A percentile compares a stretch with the other conserved stretches of the same genome.
Evolutionary conservation across 2,329 filamentous ascomycete genomes (phyloP).

Genomic region (Biscogniauxia marginata): DNA sequence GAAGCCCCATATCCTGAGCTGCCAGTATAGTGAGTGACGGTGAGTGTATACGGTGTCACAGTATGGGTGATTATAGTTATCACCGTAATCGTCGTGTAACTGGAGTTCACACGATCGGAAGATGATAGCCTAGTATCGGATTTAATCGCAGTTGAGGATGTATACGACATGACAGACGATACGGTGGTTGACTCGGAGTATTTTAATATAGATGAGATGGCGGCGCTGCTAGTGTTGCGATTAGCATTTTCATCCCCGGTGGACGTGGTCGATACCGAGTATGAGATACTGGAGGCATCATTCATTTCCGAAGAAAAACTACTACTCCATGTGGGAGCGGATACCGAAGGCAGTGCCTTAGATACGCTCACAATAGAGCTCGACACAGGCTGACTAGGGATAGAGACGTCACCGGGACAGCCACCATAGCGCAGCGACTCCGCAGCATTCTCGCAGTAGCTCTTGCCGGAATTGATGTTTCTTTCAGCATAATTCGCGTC

Average conservation of each 20-base stretch:
- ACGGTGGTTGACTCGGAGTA: not conserved
- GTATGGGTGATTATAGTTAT: no score
- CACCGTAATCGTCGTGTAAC: no score
- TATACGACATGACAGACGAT: not conserved
- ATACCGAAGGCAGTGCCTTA: not conserved
- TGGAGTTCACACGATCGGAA: no score
- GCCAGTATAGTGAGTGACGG: no score
- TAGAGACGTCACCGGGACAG: slow-evolving; percentile 24
- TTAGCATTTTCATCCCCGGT: not conserved
- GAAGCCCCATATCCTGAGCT: no score
- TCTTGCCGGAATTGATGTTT: slow-evolving; percentile 36
- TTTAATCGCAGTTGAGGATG: no score
- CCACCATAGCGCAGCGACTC: slow-evolving; percentile 40
- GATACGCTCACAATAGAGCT: slow-evolving; percentile 8
- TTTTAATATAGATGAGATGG: not conserved
- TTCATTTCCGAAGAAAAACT: not conserved
- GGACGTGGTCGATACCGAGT: not conserved
- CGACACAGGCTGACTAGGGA: slow-evolving; percentile 1
- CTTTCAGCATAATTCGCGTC: slow-evolving; percentile 37
- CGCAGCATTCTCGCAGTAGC: slow-evolving; percentile 37
- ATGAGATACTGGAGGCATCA: not conserved
- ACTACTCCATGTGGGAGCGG: not conserved
- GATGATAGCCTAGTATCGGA: no score
- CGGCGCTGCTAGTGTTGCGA: not conserved
- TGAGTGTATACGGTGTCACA: no score